Conservation (phyloP, 2,329 filamentous ascomycete species). For the Fusarium temperatum region DNA sequence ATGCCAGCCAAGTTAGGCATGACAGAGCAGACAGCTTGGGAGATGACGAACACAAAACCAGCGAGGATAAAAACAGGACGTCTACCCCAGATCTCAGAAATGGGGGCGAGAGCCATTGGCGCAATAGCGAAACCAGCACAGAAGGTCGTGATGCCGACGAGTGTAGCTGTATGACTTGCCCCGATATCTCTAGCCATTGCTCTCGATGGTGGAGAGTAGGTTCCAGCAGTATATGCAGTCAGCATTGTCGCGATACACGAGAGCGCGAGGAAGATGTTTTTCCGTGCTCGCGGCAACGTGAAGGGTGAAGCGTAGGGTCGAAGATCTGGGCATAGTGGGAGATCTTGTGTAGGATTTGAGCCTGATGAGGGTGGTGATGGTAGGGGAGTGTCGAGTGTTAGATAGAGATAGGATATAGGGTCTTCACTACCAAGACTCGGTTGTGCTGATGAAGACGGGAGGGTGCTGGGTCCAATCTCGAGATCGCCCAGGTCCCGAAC, state of each 20-base stretch:
- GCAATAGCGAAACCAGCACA: constrained; percentile 82
- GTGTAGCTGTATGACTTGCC: constrained; percentile 71
- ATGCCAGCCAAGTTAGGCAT: constrained; percentile 77
- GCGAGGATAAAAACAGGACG: constrained; percentile 82
- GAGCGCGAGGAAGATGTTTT: constrained; percentile 75
- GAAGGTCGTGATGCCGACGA: constrained; percentile 82
- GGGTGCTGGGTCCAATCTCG: constrained; percentile 25
- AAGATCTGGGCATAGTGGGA: constrained; percentile 71
- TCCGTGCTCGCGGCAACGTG: constrained; percentile 74
- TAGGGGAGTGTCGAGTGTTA: constrained; percentile 52
- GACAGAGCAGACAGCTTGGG: constrained; percentile 77
- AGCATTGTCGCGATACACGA: constrained; percentile 80
- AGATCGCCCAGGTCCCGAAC: constrained; percentile 20
- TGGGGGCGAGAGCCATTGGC: constrained; percentile 88
- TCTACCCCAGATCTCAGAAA: constrained; percentile 88
- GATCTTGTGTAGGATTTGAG: constrained; percentile 41
- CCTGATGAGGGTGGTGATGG: constrained; percentile 42
- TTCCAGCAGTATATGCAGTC: constrained; percentile 83
- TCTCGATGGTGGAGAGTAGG: constrained; percentile 75
- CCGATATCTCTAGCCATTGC: constrained; percentile 74
- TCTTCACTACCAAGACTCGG: constrained; percentile 19
- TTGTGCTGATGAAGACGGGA: constrained; percentile 10
- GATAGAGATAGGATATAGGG: constrained; percentile 52
- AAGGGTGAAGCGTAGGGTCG: constrained; percentile 75
- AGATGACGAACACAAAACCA: constrained; percentile 75